Percentiles rank a stretch among this genome's conserved stretches.
Evolutionary conservation across 2,329 filamentous ascomycete genomes (phyloP).

Genomic region (Hypoxylon sp.): DNA sequence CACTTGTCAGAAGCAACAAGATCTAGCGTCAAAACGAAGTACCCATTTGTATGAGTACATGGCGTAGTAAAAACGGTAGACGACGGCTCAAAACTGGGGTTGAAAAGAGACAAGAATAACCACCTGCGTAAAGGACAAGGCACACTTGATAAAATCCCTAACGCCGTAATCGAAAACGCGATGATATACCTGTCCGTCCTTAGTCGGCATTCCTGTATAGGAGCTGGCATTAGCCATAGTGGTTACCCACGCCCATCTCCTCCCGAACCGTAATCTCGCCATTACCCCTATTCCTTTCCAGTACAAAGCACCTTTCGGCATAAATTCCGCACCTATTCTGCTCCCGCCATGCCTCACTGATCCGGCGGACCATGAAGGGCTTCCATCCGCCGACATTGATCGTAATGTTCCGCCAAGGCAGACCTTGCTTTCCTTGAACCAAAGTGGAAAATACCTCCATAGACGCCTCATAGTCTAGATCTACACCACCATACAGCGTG

Average conservation of each 20-base stretch:
- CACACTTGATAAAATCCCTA: neutral
- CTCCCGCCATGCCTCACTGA: conserved; percentile 59
- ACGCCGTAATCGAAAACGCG: neutral
- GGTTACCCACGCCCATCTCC: conserved; percentile 17
- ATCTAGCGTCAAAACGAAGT: neutral
- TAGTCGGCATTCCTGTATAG: neutral
- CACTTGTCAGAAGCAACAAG: neutral
- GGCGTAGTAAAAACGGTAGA: neutral
- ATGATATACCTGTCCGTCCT: neutral
- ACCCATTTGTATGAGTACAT: neutral
- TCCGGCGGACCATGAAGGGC: conserved; percentile 61
- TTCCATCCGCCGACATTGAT: conserved; percentile 66
- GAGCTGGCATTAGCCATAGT: neutral
- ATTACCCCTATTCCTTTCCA: conserved; percentile 44
- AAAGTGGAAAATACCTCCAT: conserved; percentile 56
- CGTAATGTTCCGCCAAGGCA: conserved; percentile 59
- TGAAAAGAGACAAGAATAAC: neutral
- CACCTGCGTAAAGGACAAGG: neutral
- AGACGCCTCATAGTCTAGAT: conserved; percentile 58
- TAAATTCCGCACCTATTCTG: conserved; percentile 60
- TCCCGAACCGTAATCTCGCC: conserved; percentile 14
- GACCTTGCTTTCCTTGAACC: conserved; percentile 50
- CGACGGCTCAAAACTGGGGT: neutral
- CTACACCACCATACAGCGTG: conserved; percentile 41
- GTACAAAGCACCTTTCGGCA: conserved; percentile 64